Evolutionary conservation across 2,329 filamentous ascomycete species (phyloP), one percentile per base, ranked within the genome.

Genomic region (Coccinonectria pachysandricola): DNA sequence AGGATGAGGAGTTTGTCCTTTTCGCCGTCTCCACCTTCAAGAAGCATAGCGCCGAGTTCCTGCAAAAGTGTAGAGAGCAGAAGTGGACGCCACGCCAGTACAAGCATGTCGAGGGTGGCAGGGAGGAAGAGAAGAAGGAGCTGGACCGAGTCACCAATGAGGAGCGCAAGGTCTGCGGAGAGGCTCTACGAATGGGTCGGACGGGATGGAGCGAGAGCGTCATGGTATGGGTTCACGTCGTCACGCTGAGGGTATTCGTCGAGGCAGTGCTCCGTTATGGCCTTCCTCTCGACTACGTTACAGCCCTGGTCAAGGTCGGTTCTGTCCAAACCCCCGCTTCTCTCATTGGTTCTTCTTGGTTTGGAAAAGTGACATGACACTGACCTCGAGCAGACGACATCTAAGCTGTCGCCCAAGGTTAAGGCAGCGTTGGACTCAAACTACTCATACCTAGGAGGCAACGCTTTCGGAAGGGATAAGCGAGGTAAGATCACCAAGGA

Each of bases 241-340:
- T 96, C 48, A 82, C 87, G 6, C 60, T 98, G 46, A 69, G 91
- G 28, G 87, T 96, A 12, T 98, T 96, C 56, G 91, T 98, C 12
- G 91, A 98, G 67, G 94, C 87, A 5, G 91, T 98, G n/a, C 64
- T 98, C 49, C 75, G 91, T 40, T 98, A 98, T 50, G 91, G 91
- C 15, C 57, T 98, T 45, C 91, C 91, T 24, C 60, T 95, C 38
- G 82, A 92, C 43, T 98, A 88, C 56, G 78, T 93, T 24, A 82
- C 79, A 42, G 84, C 78, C 10, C 60, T 95, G 40, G 64, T 96
- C 36, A 79, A 84, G 77, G 87, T 93, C 69, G 43, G 73, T 50
- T 17, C 15, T n/a, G n/a, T n/a, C n/a, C n/a, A n/a, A n/a, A 12
- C n/a, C n/a, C 14, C 12, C 13, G n/a, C 12, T 6, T 9, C 15